A percentile compares a stretch with the other conserved stretches of the same genome.
phyloP scores from a whole-genome alignment of 352 stramenopile species.

The Phytophthora tentaculata region DNA sequence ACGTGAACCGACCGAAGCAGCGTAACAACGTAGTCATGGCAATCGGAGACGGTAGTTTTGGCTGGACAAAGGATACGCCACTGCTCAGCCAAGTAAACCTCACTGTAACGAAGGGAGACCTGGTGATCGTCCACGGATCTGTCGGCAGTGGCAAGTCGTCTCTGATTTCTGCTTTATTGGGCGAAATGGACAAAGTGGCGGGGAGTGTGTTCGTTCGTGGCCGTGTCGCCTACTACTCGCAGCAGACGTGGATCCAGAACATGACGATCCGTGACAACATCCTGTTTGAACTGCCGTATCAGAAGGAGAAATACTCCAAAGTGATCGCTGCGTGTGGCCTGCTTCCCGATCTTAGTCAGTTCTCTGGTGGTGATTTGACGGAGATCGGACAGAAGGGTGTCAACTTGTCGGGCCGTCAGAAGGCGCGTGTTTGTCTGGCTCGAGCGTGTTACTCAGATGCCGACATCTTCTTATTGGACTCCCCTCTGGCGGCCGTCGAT shows the following conservation, averaged over 20 bases:
- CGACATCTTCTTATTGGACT: slow-evolving; percentile 8
- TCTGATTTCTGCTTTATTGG: slow-evolving; percentile 55
- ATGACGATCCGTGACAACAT: slow-evolving; percentile 94
- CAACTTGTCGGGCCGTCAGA: slow-evolving; percentile 94
- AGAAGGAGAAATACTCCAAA: slow-evolving; percentile 48
- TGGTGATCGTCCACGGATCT: slow-evolving; percentile 56
- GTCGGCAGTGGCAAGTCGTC: slow-evolving; percentile 69
- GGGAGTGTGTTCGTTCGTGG: neutral
- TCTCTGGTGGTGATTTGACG: slow-evolving; percentile 89
- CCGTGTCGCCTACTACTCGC: slow-evolving; percentile 32
- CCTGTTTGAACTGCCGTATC: slow-evolving; percentile 83
- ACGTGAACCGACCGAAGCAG: slow-evolving; percentile 23
- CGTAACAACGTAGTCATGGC: neutral
- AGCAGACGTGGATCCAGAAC: slow-evolving; percentile 95
- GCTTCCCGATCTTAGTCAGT: slow-evolving; percentile 82
- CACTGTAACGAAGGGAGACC: slow-evolving; percentile 44
- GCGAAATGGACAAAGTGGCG: slow-evolving; percentile 75
- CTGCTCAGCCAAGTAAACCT: slow-evolving; percentile 51
- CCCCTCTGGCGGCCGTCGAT: slow-evolving; percentile 72
- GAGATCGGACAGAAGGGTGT: slow-evolving; percentile 96
- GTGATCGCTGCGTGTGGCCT: slow-evolving; percentile 48
- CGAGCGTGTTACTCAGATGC: slow-evolving; percentile 68
- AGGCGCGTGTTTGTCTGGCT: slow-evolving; percentile 75
- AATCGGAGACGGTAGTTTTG: slow-evolving; percentile 37
- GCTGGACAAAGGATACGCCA: slow-evolving; percentile 32